Conservation (phyloP, 306 rosid species). For the Prunus fruticosa region DNA sequence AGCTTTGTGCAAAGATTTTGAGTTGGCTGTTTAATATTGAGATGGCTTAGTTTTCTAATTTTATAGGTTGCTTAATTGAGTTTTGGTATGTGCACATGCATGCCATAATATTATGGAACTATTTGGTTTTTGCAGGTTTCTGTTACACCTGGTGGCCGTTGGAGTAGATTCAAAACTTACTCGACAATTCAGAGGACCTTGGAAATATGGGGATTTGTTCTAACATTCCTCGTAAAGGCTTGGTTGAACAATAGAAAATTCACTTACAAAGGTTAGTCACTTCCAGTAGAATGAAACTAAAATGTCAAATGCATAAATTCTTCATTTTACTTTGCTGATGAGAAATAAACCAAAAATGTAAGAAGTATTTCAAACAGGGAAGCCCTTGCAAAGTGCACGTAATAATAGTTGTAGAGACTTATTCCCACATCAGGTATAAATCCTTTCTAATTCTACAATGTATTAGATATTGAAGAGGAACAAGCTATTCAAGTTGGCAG, state of each 20-base stretch:
- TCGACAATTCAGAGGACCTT: constrained; percentile 92
- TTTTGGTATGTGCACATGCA: neutral
- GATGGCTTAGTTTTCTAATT: neutral
- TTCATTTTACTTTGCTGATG: neutral
- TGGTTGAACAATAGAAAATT: constrained; percentile 82
- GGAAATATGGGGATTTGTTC: constrained; percentile 99
- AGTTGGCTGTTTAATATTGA: neutral
- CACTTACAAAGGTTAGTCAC: constrained; percentile 64
- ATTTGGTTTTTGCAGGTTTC: constrained; percentile 63
- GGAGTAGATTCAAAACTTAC: constrained; percentile 96
- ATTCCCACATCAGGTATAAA: neutral
- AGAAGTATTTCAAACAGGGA: neutral
- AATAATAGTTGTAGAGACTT: neutral
- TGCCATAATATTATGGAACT: constrained; percentile 4
- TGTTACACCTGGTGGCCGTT: constrained; percentile 93
- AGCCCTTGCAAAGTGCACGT: neutral
- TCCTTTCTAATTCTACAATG: neutral
- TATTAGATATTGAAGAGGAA: neutral
- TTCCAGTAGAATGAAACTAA: neutral
- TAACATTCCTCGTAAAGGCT: constrained; percentile 66
- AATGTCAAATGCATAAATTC: neutral
- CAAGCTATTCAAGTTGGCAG: neutral
- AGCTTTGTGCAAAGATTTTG: neutral
- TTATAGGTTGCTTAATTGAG: neutral
- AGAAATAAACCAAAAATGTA: neutral